Percentiles rank a stretch among this genome's conserved stretches.
Evolutionary conservation across 2,329 filamentous ascomycete genomes (phyloP).

Genomic region (Escovopsis weberi): DNA sequence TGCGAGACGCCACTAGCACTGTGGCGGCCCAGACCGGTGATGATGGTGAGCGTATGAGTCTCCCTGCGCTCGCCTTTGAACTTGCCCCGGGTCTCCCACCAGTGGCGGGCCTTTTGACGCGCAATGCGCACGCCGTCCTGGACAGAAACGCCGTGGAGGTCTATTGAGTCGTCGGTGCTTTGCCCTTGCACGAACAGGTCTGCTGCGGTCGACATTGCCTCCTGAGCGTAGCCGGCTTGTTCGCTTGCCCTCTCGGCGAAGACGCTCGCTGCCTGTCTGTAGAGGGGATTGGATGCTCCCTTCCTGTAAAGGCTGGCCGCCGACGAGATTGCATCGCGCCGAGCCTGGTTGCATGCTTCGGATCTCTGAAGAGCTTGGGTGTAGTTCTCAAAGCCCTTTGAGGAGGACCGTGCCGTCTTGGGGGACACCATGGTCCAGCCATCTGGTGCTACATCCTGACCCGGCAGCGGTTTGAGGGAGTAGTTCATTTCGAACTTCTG

Average conservation of each 20-base stretch:
- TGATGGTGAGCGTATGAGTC: conserved; percentile 49
- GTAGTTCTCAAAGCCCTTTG: conserved; percentile 8
- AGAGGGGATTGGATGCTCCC: conserved; percentile 55
- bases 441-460: not conserved
- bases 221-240: conserved; percentile 40
- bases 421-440: not conserved
- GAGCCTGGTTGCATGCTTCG: conserved; percentile 15
- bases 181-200: conserved; percentile 55
- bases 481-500: conserved; percentile 24
- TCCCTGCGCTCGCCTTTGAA: conserved; percentile 35
- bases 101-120: conserved; percentile 46
- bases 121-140: conserved; percentile 70
- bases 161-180: conserved; percentile 46
- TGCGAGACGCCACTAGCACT: conserved; percentile 61
- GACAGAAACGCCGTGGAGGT: conserved; percentile 75
- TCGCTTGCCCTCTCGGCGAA: conserved; percentile 60
- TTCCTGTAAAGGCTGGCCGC: conserved; percentile 28
- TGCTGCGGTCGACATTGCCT: conserved; percentile 49
- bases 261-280: conserved; percentile 60
- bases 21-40: conserved; percentile 72
- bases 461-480: conserved; percentile 21
- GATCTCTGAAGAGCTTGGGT: conserved; percentile 15
- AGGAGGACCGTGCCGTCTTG: not conserved
- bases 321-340: conserved; percentile 18
- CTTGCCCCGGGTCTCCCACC: conserved; percentile 67